These are phyloP conservation scores for Penicillium janthinellum DNA, from an alignment of 2,329 filamentous ascomycete genomes.

Conservation along the genomic window DNA sequence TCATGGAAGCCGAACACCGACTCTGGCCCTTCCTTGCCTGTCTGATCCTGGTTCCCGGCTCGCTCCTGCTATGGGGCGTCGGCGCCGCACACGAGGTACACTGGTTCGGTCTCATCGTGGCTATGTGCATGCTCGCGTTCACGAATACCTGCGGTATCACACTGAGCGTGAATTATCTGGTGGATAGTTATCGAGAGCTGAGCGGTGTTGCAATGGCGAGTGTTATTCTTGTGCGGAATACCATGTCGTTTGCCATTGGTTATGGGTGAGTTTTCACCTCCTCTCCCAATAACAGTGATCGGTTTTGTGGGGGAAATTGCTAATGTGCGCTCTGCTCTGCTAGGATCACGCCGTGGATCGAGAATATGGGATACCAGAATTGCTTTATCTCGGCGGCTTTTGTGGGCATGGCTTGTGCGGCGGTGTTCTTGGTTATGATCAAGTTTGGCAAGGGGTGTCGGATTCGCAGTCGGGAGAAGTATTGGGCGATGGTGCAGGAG, in stretches of 20 bases:
- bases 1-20: constrained; percentile 47
- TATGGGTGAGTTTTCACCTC: constrained; percentile 37
- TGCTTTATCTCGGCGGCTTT: constrained; percentile 48
- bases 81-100: constrained; percentile 46
- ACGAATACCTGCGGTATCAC: constrained; percentile 42
- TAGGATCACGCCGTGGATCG: constrained; percentile 52
- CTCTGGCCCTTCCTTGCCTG: constrained; percentile 44
- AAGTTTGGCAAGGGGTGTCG: constrained; percentile 43
- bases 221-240: constrained; percentile 52
- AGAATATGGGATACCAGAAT: constrained; percentile 48
- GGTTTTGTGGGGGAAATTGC: background rate
- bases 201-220: constrained; percentile 45
- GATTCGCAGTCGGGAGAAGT: constrained; percentile 36
- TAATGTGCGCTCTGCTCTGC: background rate
- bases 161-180: constrained; percentile 44
- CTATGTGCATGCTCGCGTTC: constrained; percentile 47
- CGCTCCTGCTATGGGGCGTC: constrained; percentile 44
- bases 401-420: constrained; percentile 40
- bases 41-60: constrained; percentile 38
- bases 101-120: constrained; percentile 47
- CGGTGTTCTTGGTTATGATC: constrained; percentile 44
- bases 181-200: constrained; percentile 46
- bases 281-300: background rate
- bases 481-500: constrained; percentile 41
- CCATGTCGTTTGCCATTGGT: constrained; percentile 51